Conservation (phyloP, 2,329 filamentous ascomycete genomes). For the Cytospora leucostoma region DNA sequence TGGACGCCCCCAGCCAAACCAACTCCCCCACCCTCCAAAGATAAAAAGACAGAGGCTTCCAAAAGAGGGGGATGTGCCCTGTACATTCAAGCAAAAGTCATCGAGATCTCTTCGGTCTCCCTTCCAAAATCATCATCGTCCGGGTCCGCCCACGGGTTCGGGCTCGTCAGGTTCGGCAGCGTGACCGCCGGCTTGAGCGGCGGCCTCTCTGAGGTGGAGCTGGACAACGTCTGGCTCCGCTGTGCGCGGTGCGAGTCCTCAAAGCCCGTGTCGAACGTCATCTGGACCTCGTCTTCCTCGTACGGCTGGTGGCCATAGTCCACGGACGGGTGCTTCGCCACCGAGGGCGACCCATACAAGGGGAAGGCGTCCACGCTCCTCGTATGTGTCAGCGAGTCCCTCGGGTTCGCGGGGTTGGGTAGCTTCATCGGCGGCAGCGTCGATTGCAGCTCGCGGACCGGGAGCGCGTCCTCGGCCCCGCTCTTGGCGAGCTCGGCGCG, state of each 20-base stretch:
- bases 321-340: constrained; percentile 1
- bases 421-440: constrained; percentile 91
- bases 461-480: constrained; percentile 50
- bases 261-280: constrained; percentile 72
- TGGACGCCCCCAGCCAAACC: constrained; percentile 2
- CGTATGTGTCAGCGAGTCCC: constrained; percentile 45
- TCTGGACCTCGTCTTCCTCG: constrained; percentile 58
- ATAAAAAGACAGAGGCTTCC: background rate
- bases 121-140: constrained; percentile 69
- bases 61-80: background rate
- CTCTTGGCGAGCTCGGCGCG: constrained; percentile 79
- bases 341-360: constrained; percentile 5
- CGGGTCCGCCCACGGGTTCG: constrained; percentile 70
- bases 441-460: constrained; percentile 80
- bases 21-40: background rate
- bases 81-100: constrained; percentile 68
- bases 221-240: constrained; percentile 27
- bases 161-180: constrained; percentile 50
- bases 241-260: constrained; percentile 33
- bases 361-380: constrained; percentile 46
- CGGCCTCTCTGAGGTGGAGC: constrained; percentile 34
- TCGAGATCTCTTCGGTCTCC: constrained; percentile 75
- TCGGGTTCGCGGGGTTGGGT: constrained; percentile 37
- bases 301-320: constrained; percentile 20
- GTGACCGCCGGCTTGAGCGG: constrained; percentile 50